Base-by-base conservation (phyloP, 2,329 filamentous ascomycete species). In the Aspergillus sp. region DNA sequence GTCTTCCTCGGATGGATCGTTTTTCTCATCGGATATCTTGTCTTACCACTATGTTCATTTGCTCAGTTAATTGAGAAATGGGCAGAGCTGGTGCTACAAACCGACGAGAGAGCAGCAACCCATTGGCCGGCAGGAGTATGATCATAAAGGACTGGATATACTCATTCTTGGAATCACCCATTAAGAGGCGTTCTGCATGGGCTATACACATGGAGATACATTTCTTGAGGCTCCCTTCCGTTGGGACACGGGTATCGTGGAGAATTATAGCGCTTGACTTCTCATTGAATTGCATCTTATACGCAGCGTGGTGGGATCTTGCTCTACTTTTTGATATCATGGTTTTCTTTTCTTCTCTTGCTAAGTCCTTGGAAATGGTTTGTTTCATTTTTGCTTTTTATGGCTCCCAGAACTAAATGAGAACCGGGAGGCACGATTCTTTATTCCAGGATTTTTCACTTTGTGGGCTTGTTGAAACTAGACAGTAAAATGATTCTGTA, bases 131-230 rank as follows among this genome's bases (percentile, higher is more conserved):
- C 12, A 49, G 46, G 26, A 49, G 29, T 45, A 49, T 39, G 39
- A 55, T 52, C 26, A 59, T 56, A 52, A 52, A 55, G 52, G 55
- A 55, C 53, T 45, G 61, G 53, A 47, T 54, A 49, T 54, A 36
- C 14, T 50, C 52, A 42, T 42, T 42, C 14, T 42, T 52, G 64
- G 56, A 42, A 58, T 53, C 51, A 61, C 49, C 52, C 53, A 63
- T 59, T 58, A 60, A 61, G 59, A 60, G 66, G 66, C 67, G 61
- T 64, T 68, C 51, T 62, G 64, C 63, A 63, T 56, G 51, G 65
- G 57, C 36, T 66, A 66, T 65, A 69, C 60, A 70, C 60, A 70
- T 56, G 58, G 59, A 65, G 66, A 69, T 64, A 65, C 54, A 63
- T 59, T 63, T 63, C 60, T 62, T 63, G 59, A 50, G 56, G 42